A percentile compares a stretch with the other conserved stretches of the same genome.
Conservation (phyloP, 129 eudicot genomes). For the Helianthus tuberosus region DNA sequence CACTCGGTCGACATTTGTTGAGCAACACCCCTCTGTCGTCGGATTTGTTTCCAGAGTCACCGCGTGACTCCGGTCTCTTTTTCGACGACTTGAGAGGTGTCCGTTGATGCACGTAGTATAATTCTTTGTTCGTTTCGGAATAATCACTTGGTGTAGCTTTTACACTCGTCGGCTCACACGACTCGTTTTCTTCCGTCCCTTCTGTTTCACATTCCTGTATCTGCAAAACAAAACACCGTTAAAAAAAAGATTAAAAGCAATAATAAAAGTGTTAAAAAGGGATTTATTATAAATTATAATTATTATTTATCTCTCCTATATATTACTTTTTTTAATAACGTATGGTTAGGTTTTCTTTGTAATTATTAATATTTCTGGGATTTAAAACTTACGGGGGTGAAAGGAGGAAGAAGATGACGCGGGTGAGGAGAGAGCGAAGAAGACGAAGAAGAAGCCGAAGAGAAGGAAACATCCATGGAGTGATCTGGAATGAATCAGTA, state of each 20-base stretch:
- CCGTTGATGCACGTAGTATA: constrained; percentile 46
- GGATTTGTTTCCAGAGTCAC: constrained; percentile 10
- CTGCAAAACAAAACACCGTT: constrained; percentile 32
- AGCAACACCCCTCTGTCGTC: constrained; percentile 60
- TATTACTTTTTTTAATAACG: too few relatives aligned
- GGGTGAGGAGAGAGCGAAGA: constrained; percentile 53
- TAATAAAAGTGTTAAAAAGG: background rate
- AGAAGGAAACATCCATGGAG: background rate
- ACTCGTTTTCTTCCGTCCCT: constrained; percentile 68
- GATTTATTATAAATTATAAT: too few relatives aligned
- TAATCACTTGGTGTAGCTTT: constrained; percentile 48
- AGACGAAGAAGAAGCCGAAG: constrained; percentile 56
- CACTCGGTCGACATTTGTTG: constrained; percentile 88
- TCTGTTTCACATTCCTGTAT: constrained; percentile 68
- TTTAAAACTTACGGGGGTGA: constrained; percentile 71
- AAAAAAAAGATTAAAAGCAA: background rate
- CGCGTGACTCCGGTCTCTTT: constrained; percentile 39
- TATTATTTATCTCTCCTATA: too few relatives aligned
- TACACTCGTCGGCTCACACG: constrained; percentile 47
- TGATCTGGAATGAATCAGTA: too few relatives aligned
- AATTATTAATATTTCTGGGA: too few relatives aligned
- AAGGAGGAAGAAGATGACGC: constrained; percentile 61
- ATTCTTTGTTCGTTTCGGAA: constrained; percentile 25
- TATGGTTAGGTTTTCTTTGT: too few relatives aligned
- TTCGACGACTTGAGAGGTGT: constrained; percentile 52